phyloP scores from a whole-genome alignment of 106 monocot species.

The Platanthera zijinensis region DNA sequence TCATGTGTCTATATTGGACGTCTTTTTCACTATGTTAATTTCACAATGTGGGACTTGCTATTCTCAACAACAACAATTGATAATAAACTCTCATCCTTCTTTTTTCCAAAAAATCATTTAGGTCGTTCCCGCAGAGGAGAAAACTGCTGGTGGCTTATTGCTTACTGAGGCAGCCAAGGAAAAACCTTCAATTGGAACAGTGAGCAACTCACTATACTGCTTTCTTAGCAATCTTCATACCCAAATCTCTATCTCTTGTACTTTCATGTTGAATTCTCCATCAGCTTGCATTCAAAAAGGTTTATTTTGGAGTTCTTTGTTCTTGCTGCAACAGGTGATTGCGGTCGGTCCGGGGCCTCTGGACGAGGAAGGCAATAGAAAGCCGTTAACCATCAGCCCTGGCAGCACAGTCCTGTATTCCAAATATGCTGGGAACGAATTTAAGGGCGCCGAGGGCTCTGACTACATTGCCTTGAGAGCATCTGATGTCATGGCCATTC shows the following conservation, averaged over 20 bases:
- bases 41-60: no score
- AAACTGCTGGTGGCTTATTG: conserved; percentile 52
- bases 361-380: conserved; percentile 76
- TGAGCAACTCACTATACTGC: conserved; percentile 7
- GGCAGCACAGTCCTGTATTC: conserved; percentile 69
- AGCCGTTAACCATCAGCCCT: conserved; percentile 25
- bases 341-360: conserved; percentile 65
- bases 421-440: conserved; percentile 73
- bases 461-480: conserved; percentile 62
- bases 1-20: no score
- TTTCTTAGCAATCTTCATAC: not conserved
- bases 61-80: no score
- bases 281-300: not conserved
- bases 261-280: not conserved
- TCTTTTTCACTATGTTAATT: no score
- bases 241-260: not conserved
- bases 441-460: conserved; percentile 64
- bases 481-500: conserved; percentile 66
- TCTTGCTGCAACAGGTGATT: conserved; percentile 32
- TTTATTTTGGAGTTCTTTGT: not conserved
- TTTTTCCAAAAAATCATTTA: not conserved
- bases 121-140: conserved; percentile 53
- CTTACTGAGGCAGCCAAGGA: conserved; percentile 61
- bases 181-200: conserved; percentile 51
- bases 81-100: no score